Conservation (phyloP, 257 asterid species). For the Solanum medicagineum region DNA sequence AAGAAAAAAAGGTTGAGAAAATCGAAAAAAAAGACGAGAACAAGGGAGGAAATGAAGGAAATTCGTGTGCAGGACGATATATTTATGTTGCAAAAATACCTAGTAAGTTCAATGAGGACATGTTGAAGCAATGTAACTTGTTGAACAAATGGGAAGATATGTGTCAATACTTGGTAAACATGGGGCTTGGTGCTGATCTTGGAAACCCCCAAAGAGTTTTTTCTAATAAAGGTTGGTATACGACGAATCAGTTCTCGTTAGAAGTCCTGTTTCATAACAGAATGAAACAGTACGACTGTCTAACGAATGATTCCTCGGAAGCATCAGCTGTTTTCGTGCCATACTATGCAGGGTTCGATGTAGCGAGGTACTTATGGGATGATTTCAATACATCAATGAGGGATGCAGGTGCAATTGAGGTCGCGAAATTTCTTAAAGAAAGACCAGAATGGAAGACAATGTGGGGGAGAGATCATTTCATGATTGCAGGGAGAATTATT, state of each 20-base stretch:
- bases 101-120: conserved; percentile 34
- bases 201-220: conserved; percentile 48
- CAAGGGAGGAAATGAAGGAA: not conserved
- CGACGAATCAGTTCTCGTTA: conserved; percentile 58
- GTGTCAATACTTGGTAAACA: conserved; percentile 53
- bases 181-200: conserved; percentile 55
- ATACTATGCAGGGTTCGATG: conserved; percentile 65
- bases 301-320: conserved; percentile 49
- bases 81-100: conserved; percentile 59
- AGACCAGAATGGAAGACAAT: conserved; percentile 49
- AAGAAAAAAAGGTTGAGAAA: not conserved
- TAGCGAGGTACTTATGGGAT: conserved; percentile 44
- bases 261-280: conserved; percentile 63
- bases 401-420: conserved; percentile 27
- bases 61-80: conserved; percentile 37
- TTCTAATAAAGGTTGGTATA: conserved; percentile 48
- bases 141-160: conserved; percentile 58
- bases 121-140: conserved; percentile 36
- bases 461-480: conserved; percentile 71
- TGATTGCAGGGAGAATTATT: conserved; percentile 59
- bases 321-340: conserved; percentile 68
- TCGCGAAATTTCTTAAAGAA: conserved; percentile 24
- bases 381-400: conserved; percentile 8
- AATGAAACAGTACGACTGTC: conserved; percentile 66
- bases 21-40: not conserved